A percentile compares a stretch with the other conserved stretches of the same genome.
These are phyloP conservation scores for Podospora bellae-mahoneyi DNA, from an alignment of 495 filamentous ascomycete genomes.

Conservation along the genomic window DNA sequence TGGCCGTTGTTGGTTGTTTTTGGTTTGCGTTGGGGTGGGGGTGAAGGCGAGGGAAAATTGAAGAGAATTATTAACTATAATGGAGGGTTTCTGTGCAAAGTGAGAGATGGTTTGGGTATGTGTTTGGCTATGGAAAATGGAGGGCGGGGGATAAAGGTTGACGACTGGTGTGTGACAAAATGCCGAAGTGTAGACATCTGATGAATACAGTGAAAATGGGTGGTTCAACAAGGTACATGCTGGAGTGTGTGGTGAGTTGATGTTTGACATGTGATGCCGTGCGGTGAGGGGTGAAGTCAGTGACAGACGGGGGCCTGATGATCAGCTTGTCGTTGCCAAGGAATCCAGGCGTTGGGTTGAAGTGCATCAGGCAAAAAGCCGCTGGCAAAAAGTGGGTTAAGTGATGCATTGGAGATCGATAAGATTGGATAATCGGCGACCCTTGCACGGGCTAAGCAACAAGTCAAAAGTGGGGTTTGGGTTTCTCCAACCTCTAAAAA, in stretches of 20 bases:
- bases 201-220: not conserved
- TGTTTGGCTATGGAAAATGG: not conserved
- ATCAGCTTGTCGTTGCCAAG: not conserved
- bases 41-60: constrained; percentile 9
- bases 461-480: not conserved
- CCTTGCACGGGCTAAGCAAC: not conserved
- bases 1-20: not conserved
- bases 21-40: not conserved
- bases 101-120: not conserved
- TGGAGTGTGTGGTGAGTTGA: not conserved
- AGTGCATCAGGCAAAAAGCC: not conserved
- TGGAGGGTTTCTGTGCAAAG: not conserved
- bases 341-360: not conserved
- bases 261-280: not conserved
- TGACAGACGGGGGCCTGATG: not conserved
- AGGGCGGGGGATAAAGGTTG: not conserved
- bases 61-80: constrained; percentile 7
- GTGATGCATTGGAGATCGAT: not conserved
- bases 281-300: not conserved
- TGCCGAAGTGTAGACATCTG: not conserved
- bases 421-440: not conserved
- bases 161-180: not conserved
- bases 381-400: not conserved
- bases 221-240: not conserved
- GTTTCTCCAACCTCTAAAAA: not conserved